Base-by-base conservation (phyloP, 1,284 basidiomycete species). In the Malassezia dermatis region DNA sequence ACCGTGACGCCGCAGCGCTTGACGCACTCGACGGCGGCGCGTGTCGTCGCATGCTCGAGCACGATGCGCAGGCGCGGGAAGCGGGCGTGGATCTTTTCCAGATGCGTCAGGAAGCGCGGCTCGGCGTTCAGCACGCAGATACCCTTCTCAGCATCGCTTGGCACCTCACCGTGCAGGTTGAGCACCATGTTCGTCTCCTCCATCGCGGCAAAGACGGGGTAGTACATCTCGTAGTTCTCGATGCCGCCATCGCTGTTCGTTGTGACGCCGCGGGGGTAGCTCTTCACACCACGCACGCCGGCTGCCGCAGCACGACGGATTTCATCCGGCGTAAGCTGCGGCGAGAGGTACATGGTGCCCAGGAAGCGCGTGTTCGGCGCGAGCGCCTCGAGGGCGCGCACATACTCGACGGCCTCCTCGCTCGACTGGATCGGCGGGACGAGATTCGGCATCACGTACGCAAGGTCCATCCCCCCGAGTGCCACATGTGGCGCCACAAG, bases 381-480 rank as follows among this genome's bases (percentile, higher is more conserved):
- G 58, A 95, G 83, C 32, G 76, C 77, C 68, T 88, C 78, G 17
- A 99, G 81, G 44, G 83, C 77, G 5, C 80, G 77, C 69, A 86
- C 84, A 79, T 99, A 99, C 45, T 80, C 79, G 40, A 93, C 69
- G 1, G 90, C 90, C 65, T 85, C 83, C 27, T 85, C 83, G 3
- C 89, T 86, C 8, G 81, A 86, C 1, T 86, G 90, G 67, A 98
- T 83, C 2, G 94, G 94, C 24, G 94, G 94, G 51, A 84, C 83
- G 40, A 94, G 81, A 76, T 99, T 99, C 58, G 94, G 94, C 94
- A 99, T 99, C 45, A 99, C 89, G 78, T 96, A 99, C 63, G 86
- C 94, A 39, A 93, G 81, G 55, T 81, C 78, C 69, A 98, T 89
- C 1, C 94, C 94, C 46, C 94, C 94, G 69, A 83, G 78, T 24